Conservation (phyloP, 1,284 basidiomycete genomes). For the Ustilago tritici region DNA sequence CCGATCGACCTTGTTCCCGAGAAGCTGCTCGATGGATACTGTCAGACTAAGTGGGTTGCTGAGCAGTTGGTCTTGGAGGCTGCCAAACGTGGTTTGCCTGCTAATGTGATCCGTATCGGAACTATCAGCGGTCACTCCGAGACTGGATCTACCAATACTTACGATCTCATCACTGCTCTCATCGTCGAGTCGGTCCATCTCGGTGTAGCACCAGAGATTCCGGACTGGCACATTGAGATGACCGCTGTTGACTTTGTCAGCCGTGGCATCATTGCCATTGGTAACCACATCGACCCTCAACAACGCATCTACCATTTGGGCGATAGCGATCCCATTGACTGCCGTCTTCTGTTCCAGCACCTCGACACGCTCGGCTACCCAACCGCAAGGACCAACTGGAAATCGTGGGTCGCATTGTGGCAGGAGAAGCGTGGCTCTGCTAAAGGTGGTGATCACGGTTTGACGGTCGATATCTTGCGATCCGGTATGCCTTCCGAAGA, state of each 20-base stretch:
- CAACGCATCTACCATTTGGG: slow-evolving; percentile 66
- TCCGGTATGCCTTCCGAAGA: slow-evolving; percentile 66
- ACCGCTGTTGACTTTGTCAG: slow-evolving; percentile 67
- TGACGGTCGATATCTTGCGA: slow-evolving; percentile 65
- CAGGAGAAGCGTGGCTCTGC: slow-evolving; percentile 54
- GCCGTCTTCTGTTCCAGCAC: slow-evolving; percentile 57
- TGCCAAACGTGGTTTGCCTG: slow-evolving; percentile 63
- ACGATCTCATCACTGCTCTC: slow-evolving; percentile 65
- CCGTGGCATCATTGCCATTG: slow-evolving; percentile 63
- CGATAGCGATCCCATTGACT: slow-evolving; percentile 62
- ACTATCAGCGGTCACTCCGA: slow-evolving; percentile 67
- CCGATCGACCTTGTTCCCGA: slow-evolving; percentile 64
- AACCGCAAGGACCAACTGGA: slow-evolving; percentile 58
- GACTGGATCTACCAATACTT: slow-evolving; percentile 67
- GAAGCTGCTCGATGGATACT: slow-evolving; percentile 69
- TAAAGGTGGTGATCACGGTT: slow-evolving; percentile 50
- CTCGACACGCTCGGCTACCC: slow-evolving; percentile 63
- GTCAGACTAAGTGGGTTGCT: slow-evolving; percentile 70
- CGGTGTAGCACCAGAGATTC: slow-evolving; percentile 63
- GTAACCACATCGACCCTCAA: slow-evolving; percentile 53
- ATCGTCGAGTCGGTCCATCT: slow-evolving; percentile 68
- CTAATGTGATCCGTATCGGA: slow-evolving; percentile 68
- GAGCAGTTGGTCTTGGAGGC: slow-evolving; percentile 68
- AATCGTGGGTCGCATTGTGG: slow-evolving; percentile 66
- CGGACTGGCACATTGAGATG: slow-evolving; percentile 67